These are phyloP conservation scores for Fusarium praegraminearum DNA, from an alignment of 2,329 filamentous ascomycete species.

Conservation along the genomic window DNA sequence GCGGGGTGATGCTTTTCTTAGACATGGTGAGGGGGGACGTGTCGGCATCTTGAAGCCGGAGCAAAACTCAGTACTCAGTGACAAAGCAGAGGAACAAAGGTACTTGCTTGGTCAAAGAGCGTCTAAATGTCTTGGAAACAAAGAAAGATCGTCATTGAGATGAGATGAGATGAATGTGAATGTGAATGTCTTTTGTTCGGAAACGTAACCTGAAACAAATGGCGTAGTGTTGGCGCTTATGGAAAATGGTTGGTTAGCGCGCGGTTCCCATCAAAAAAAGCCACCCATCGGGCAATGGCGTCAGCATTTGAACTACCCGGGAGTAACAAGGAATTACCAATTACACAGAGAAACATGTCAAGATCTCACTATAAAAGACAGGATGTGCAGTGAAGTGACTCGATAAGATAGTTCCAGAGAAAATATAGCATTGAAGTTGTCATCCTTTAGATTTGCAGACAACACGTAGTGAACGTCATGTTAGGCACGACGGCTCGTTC, in stretches of 20 bases:
- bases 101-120: neutral
- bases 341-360: neutral
- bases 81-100: neutral
- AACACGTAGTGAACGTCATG: too few species aligned
- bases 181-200: neutral
- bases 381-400: neutral
- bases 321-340: neutral
- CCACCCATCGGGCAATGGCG: neutral
- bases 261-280: slow-evolving; percentile 16
- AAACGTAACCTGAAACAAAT: slow-evolving; percentile 28
- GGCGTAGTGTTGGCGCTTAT: slow-evolving; percentile 21
- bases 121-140: neutral
- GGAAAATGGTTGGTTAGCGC: slow-evolving; percentile 16
- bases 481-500: too few species aligned
- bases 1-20: slow-evolving; percentile 28
- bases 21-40: neutral
- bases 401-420: neutral
- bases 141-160: slow-evolving; percentile 18
- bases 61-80: neutral
- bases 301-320: slow-evolving; percentile 12
- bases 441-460: too few species aligned
- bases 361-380: neutral
- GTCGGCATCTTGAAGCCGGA: slow-evolving; percentile 1
- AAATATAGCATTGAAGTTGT: too few species aligned
- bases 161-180: neutral